phyloP scores from a whole-genome alignment of 2,329 filamentous ascomycete genomes.

The Corinectria fuckeliana region DNA sequence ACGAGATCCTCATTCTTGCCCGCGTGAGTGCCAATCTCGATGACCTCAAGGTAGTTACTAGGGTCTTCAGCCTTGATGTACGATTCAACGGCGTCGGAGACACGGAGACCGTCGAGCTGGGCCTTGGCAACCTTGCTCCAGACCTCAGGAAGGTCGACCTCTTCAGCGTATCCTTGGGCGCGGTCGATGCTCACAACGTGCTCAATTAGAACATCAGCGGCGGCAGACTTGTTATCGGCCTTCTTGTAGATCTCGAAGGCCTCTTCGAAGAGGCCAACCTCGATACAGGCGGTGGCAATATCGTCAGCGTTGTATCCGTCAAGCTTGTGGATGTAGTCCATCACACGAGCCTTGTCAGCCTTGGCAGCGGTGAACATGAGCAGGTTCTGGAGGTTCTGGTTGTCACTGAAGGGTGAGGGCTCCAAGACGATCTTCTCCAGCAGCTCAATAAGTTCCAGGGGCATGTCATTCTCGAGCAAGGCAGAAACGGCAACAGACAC shows the following conservation, averaged over 20 bases:
- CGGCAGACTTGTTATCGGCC: conserved; percentile 84
- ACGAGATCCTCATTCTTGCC: conserved; percentile 98
- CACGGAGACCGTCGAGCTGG: conserved; percentile 92
- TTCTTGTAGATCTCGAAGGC: conserved; percentile 99
- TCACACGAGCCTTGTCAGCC: conserved; percentile 91
- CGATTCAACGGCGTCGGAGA: conserved; percentile 91
- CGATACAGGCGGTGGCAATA: conserved; percentile 90
- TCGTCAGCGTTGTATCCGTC: conserved; percentile 90
- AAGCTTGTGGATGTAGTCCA: conserved; percentile 94
- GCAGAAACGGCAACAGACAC: conserved; percentile 93
- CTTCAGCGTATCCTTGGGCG: conserved; percentile 93
- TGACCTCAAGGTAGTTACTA: conserved; percentile 93
- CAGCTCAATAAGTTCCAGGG: conserved; percentile 93
- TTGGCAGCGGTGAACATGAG: conserved; percentile 96
- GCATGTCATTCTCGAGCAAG: conserved; percentile 89
- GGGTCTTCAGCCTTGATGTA: conserved; percentile 96
- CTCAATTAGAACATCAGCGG: conserved; percentile 91
- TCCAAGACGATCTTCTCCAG: conserved; percentile 99
- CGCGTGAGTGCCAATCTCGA: conserved; percentile 92
- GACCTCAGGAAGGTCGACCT: conserved; percentile 90
- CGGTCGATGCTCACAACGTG: conserved; percentile 98
- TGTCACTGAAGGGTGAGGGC: conserved; percentile 98
- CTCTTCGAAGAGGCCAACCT: conserved; percentile 94
- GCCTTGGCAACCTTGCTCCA: conserved; percentile 99
- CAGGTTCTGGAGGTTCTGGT: conserved; percentile 93